Percentiles rank a stretch among this genome's conserved stretches.
These are phyloP conservation scores for Fusarium sulawesiense DNA, from an alignment of 2,329 filamentous ascomycete species.

Conservation along the genomic window DNA sequence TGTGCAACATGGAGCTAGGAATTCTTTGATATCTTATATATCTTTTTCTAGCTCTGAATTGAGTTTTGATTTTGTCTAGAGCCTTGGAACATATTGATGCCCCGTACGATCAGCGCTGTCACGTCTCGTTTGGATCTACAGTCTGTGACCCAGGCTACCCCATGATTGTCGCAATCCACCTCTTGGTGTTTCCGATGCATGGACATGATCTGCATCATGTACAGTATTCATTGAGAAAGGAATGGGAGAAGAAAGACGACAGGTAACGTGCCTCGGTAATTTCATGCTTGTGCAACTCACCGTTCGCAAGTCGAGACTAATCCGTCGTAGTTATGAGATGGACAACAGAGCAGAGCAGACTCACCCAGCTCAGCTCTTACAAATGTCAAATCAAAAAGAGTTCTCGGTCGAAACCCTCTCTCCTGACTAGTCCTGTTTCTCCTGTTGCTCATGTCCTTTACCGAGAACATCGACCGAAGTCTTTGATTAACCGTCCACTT, in stretches of 20 bases:
- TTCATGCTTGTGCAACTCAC: not conserved
- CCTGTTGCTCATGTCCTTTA: conserved; percentile 10
- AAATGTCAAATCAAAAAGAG: conserved; percentile 20
- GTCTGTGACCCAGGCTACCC: conserved; percentile 7
- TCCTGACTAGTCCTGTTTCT: conserved; percentile 19
- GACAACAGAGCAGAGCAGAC: not conserved
- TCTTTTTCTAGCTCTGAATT: not conserved
- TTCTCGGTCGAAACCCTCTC: conserved; percentile 24
- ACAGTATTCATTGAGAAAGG: not conserved
- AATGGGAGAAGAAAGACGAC: not conserved
- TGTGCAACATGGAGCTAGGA: not conserved
- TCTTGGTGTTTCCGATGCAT: conserved; percentile 2
- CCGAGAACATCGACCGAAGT: conserved; percentile 39
- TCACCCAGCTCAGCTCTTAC: not conserved
- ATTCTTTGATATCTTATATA: not conserved
- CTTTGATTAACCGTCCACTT: conserved; percentile 18
- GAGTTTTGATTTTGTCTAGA: not conserved
- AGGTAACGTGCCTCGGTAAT: not conserved
- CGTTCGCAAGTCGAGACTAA: conserved; percentile 9
- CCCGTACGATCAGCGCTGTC: conserved; percentile 29
- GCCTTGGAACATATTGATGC: not conserved
- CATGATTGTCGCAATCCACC: conserved; percentile 28
- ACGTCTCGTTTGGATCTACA: conserved; percentile 12
- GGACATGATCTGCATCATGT: not conserved
- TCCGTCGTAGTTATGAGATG: not conserved